Evolutionary conservation across 805 yeast genomes (phyloP), one percentile per base, ranked within the genome.

Genomic region (Sungouiozyma intestinalis): DNA sequence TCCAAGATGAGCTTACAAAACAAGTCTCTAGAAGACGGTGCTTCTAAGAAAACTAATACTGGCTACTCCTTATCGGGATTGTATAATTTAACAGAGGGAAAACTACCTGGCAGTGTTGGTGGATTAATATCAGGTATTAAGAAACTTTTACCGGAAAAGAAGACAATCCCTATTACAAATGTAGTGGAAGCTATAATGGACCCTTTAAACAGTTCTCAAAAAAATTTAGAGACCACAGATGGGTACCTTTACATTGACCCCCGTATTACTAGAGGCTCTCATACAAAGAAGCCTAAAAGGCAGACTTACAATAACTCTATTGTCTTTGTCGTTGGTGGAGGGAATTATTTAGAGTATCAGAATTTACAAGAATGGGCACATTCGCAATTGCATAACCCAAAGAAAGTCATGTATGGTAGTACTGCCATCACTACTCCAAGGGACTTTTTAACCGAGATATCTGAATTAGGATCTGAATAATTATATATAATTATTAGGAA

Each of bases 281-380:
- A 82, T 53, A 79, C 95, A 3, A 79, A 82, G 52, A 90, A 88
- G 32, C 97, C 97, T 33, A 82, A 78, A 60, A 77, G 95, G 56
- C 84, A 81, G 50, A 68, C 80, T 9, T 86, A 85, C 60, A 78
- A 77, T 45, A 92, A 86, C 50, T 77, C 94, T 1, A 67, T 85
- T 39, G 95, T 92, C 16, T 92, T 92, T 61, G 85, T 88, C 40
- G 88, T 92, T 43, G 99, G 98, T 19, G 98, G 98, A 31, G 97
- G 97, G 38, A 88, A 85, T 62, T 92, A 87, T 59, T 66, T 85
- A 48, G 99, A 92, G 65, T 92, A 90, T 59, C 94, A 88, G 45
- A 90, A 90, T 56, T 72, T 92, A 55, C 94, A 85, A 62, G 95
- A 88, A 61, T 88, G 95, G 94, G 76, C 77, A 0, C 60, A 67